Conservation (phyloP, 73 alveolate species). For the Blepharisma japonicum region DNA sequence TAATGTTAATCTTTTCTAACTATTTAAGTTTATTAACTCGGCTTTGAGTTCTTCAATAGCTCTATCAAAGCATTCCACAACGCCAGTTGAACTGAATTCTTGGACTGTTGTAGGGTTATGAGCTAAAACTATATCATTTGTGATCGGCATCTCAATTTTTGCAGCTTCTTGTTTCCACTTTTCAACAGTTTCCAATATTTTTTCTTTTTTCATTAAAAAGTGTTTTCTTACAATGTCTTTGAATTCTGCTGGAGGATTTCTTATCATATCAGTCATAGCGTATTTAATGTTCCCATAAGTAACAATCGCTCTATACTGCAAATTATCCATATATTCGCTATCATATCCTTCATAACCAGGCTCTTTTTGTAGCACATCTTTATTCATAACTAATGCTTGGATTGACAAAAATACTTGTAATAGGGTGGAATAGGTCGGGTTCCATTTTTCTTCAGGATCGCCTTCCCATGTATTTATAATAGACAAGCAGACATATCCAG, state of each 20-base stretch:
- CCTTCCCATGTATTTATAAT: constrained; percentile 78
- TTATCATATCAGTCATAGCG: constrained; percentile 93
- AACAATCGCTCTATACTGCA: constrained; percentile 66
- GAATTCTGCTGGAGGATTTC: constrained; percentile 92
- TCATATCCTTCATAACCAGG: constrained; percentile 39
- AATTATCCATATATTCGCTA: too few species aligned
- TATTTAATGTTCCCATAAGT: constrained; percentile 88
- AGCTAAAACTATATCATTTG: too few species aligned
- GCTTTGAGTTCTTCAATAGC: too few species aligned
- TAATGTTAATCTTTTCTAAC: too few species aligned
- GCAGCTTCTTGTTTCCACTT: constrained; percentile 87
- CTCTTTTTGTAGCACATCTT: constrained; percentile 64
- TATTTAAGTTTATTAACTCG: too few species aligned
- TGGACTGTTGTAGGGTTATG: too few species aligned
- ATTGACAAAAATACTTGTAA: constrained; percentile 61
- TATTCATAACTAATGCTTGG: constrained; percentile 72
- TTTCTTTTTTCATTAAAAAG: constrained; percentile 87
- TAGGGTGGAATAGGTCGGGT: constrained; percentile 56
- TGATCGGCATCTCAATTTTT: not conserved
- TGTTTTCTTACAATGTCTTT: constrained; percentile 88
- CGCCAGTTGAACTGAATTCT: too few species aligned
- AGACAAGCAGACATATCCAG: constrained; percentile 72
- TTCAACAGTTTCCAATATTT: constrained; percentile 81
- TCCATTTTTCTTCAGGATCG: constrained; percentile 66
- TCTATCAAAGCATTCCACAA: too few species aligned